These are phyloP conservation scores for Ceratobasidium theobromae DNA, from an alignment of 1,284 basidiomycete genomes.

Conservation along the genomic window DNA sequence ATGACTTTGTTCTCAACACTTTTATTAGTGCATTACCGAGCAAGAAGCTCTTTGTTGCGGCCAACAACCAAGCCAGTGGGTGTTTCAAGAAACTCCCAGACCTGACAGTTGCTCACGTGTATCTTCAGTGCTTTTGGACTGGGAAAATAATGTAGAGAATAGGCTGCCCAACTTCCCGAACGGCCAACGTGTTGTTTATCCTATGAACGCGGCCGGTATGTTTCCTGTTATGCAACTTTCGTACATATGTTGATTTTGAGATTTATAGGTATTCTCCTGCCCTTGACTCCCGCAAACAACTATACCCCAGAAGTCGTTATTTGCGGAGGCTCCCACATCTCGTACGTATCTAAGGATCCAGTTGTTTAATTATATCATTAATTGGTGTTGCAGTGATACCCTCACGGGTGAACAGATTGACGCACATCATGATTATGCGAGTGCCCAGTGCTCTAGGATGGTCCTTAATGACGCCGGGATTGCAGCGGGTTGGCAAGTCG, in stretches of 20 bases:
- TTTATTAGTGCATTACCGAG: conserved; percentile 56
- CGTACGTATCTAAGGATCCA: neutral
- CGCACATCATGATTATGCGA: conserved; percentile 15
- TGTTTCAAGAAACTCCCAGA: conserved; percentile 33
- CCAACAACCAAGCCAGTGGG: conserved; percentile 66
- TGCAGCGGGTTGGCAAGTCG: conserved; percentile 1
- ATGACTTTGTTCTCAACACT: neutral
- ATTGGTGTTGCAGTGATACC: neutral
- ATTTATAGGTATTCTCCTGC: neutral
- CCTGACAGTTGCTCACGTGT: conserved; percentile 39
- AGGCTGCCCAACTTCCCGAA: conserved; percentile 73
- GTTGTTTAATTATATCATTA: neutral
- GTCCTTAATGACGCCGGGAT: neutral
- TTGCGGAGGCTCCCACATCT: conserved; percentile 8
- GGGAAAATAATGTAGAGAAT: conserved; percentile 63
- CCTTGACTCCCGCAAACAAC: conserved; percentile 7
- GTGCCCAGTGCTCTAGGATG: conserved; percentile 10
- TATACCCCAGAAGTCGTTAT: conserved; percentile 2
- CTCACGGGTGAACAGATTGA: neutral
- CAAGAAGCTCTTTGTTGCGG: conserved; percentile 74
- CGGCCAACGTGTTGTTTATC: conserved; percentile 79
- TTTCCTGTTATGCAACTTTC: neutral
- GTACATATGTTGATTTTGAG: neutral
- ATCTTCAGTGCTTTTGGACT: conserved; percentile 67
- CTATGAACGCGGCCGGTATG: conserved; percentile 50